Conservation (phyloP, 441 rosid genomes). For the Erodium moschatum region DNA sequence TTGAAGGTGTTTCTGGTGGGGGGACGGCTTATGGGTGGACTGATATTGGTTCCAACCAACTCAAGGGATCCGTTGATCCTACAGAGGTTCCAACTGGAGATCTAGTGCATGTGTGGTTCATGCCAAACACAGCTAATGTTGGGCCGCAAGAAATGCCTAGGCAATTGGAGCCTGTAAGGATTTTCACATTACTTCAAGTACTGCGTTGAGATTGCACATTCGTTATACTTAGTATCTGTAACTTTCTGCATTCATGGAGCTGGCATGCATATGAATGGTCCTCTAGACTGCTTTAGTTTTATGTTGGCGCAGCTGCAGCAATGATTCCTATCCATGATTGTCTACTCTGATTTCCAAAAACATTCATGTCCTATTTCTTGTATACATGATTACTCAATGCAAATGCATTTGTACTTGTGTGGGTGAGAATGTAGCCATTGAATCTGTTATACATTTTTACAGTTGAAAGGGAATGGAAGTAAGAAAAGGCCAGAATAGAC, state of each 20-base stretch:
- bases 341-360: no score
- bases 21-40: slow-evolving; percentile 93
- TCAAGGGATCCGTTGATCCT: slow-evolving; percentile 52
- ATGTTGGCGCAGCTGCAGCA: no score
- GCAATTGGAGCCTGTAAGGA: slow-evolving; percentile 60
- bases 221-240: not conserved
- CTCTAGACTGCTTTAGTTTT: no score
- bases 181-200: not conserved
- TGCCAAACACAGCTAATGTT: slow-evolving; percentile 75
- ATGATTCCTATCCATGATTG: no score
- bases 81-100: slow-evolving; percentile 57
- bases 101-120: slow-evolving; percentile 74
- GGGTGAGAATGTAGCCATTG: no score
- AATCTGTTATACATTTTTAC: no score
- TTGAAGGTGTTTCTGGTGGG: slow-evolving; percentile 96
- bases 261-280: no score
- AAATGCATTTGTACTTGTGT: no score
- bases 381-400: no score
- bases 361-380: no score
- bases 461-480: no score
- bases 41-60: slow-evolving; percentile 37
- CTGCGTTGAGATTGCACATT: not conserved
- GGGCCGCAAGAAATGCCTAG: slow-evolving; percentile 80
- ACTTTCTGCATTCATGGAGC: slow-evolving; percentile 6
- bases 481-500: no score